Percentiles rank a stretch among this genome's conserved stretches.
Evolutionary conservation across 2,329 filamentous ascomycete species (phyloP).

Genomic region (Helotiales sp.): DNA sequence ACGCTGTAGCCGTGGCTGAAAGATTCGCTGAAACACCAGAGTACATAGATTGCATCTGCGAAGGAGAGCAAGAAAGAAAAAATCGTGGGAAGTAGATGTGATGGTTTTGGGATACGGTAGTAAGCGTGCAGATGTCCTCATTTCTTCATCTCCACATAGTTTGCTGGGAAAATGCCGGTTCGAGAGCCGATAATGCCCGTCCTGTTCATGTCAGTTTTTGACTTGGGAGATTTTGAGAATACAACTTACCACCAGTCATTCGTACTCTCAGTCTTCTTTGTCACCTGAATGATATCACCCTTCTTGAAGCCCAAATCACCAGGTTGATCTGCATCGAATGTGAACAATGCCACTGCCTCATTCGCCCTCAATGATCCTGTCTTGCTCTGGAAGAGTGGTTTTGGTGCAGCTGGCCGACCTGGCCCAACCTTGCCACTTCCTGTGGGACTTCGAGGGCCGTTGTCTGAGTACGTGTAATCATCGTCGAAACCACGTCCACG

Average conservation of each 20-base stretch:
- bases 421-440: conserved; percentile 53
- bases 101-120: neutral
- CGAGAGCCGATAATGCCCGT: conserved; percentile 83
- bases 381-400: conserved; percentile 75
- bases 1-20: neutral
- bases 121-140: conserved; percentile 25
- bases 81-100: neutral
- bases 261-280: conserved; percentile 91
- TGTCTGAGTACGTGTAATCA: conserved; percentile 57
- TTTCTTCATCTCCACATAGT: conserved; percentile 68
- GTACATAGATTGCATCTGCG: neutral
- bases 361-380: conserved; percentile 62
- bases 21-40: neutral
- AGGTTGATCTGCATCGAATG: conserved; percentile 90
- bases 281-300: conserved; percentile 90
- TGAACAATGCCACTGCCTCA: conserved; percentile 88
- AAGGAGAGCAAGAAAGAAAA: neutral
- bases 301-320: conserved; percentile 96
- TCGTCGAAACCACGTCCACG: conserved; percentile 46
- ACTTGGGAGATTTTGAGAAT: neutral
- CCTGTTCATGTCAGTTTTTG: conserved; percentile 47
- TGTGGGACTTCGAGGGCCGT: conserved; percentile 34
- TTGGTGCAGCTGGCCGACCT: conserved; percentile 80
- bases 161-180: conserved; percentile 91
- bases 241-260: conserved; percentile 86